A percentile compares a stretch with the other conserved stretches of the same genome.
phyloP scores from a whole-genome alignment of 2,329 filamentous ascomycete species.

The Tolypocladium cylindrosporum region DNA sequence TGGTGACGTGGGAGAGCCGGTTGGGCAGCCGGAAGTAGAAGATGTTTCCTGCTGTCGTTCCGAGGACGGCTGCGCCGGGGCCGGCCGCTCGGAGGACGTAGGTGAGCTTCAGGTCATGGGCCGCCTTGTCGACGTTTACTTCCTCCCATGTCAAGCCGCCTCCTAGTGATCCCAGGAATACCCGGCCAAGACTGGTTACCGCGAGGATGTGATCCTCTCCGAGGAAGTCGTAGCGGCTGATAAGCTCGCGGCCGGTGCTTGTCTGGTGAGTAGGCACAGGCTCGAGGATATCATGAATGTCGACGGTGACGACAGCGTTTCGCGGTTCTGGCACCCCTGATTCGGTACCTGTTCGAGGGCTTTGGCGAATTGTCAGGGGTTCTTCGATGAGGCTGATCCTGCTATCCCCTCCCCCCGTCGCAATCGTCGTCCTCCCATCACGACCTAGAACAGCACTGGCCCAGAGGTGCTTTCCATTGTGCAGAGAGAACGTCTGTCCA shows the following conservation, averaged over 20 bases:
- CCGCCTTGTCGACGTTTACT: slow-evolving; percentile 21
- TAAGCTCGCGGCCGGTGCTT: slow-evolving; percentile 24
- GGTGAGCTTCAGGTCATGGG: slow-evolving; percentile 32
- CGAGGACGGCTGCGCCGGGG: slow-evolving; percentile 32
- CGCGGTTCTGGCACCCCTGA: neutral
- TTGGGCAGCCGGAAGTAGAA: slow-evolving; percentile 29
- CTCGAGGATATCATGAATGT: slow-evolving; percentile 22
- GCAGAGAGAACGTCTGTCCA: slow-evolving; percentile 48
- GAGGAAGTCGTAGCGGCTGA: slow-evolving; percentile 56
- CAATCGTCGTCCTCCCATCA: slow-evolving; percentile 33
- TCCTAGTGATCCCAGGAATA: slow-evolving; percentile 37
- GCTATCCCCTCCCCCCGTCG: slow-evolving; percentile 81
- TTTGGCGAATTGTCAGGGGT: neutral
- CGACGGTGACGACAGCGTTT: slow-evolving; percentile 12
- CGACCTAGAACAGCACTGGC: slow-evolving; percentile 41
- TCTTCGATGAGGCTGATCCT: slow-evolving; percentile 42
- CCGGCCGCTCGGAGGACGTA: slow-evolving; percentile 34
- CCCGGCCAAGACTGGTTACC: slow-evolving; percentile 49
- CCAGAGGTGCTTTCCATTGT: slow-evolving; percentile 90
- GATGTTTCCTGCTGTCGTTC: slow-evolving; percentile 36
- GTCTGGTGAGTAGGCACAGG: slow-evolving; percentile 6
- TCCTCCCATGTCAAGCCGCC: slow-evolving; percentile 31
- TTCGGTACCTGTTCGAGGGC: neutral
- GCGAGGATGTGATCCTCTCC: slow-evolving; percentile 41
- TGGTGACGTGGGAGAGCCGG: slow-evolving; percentile 23